These are phyloP conservation scores for Acacia confusa DNA, from an alignment of 306 rosid species.

Conservation along the genomic window DNA sequence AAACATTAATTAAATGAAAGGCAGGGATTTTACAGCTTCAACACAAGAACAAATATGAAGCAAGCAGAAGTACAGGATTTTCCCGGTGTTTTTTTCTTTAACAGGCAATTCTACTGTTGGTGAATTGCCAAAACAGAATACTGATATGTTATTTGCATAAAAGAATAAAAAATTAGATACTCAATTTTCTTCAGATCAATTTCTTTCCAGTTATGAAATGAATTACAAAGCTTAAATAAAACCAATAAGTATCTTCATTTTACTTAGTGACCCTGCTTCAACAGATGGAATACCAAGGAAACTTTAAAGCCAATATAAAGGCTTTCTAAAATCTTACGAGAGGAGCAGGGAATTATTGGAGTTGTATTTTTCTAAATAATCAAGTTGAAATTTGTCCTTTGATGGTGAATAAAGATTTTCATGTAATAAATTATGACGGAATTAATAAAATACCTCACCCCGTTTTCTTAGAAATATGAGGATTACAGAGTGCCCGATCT, in stretches of 20 bases:
- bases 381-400: background rate
- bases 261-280: constrained; percentile 4
- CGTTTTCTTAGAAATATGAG: background rate
- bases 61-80: background rate
- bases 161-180: background rate
- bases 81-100: constrained; percentile 1
- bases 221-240: background rate
- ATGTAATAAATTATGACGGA: background rate
- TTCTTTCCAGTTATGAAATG: background rate
- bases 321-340: constrained; percentile 5
- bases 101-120: background rate
- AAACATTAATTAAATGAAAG: constrained; percentile 3
- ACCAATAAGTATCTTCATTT: background rate
- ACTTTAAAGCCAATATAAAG: background rate
- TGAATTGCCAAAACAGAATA: constrained; percentile 11
- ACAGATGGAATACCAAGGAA: background rate
- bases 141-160: background rate
- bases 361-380: background rate
- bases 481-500: constrained; percentile 1
- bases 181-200: background rate
- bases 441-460: background rate
- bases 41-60: background rate
- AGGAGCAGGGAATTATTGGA: background rate
- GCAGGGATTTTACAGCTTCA: constrained; percentile 9
- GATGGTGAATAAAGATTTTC: background rate